Evolutionary conservation across 306 rosid genomes (phyloP), one percentile per base, ranked within the genome.

Genomic region (Astragalus membranaceus): DNA sequence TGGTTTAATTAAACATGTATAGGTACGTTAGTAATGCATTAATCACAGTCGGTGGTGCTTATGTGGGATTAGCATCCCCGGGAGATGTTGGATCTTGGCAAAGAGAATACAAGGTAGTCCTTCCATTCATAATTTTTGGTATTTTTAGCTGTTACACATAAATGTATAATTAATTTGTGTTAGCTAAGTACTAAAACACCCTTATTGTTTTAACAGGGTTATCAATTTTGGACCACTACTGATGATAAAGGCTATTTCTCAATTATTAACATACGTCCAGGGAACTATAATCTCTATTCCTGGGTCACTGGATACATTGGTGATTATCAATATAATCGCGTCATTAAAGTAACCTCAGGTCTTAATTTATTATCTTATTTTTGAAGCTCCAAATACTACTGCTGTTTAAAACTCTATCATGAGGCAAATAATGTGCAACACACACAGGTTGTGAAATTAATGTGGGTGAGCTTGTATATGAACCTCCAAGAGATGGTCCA

Each of bases 21-120:
- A 86, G 98, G 86, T 85, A 62, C 61, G 42, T 79, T 3, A 73
- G 69, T 49, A 82, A 81, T 39, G 80, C 79, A 37, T 36, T 8
- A 42, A 11, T 84, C 30, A 79, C 88, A 5, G 94, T 81, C 15
- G 59, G 58, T 12, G 87, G 83, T 61, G 89, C 88, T 15, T 74
- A 64, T 41, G 89, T 93, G 13, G 98, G 98, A 20, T 61, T 93
- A 81, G 96, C 98, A 60, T 44, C 84, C 32, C 78, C 80, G 0
- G 97, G 97, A 41, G 82, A 78, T n/a, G 84, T 50, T 60, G 98
- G 98, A 60, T 93, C 98, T 11, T 93, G 98, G 98, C 98, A 93
- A 78, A 75, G 67, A 65, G 98, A 90, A 72, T 60, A 74, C 70
- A 90, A 90, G 94, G 98, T 90, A 17, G 48, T 10, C 30, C 37